Conservation (phyloP, 2,329 filamentous ascomycete species). For the Apiospora marii region DNA sequence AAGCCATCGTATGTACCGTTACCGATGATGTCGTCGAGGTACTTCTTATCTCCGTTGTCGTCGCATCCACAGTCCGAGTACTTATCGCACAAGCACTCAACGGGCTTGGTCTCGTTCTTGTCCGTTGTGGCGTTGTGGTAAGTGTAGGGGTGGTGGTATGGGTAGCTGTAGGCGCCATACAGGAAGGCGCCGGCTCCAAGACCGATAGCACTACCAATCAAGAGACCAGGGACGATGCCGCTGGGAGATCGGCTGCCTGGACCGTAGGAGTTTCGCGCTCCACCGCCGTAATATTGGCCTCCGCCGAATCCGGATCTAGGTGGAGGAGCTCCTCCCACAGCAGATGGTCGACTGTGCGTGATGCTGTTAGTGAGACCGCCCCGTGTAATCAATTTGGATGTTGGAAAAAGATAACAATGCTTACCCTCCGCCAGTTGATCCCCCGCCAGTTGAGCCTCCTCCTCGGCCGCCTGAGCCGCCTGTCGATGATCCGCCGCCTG, state of each 20-base stretch:
- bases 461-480: conserved; percentile 25
- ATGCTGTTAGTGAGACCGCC: background rate
- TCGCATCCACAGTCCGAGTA: conserved; percentile 62
- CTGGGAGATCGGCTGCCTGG: conserved; percentile 59
- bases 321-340: conserved; percentile 8
- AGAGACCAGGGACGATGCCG: conserved; percentile 57
- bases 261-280: conserved; percentile 66
- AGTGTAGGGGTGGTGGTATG: conserved; percentile 56
- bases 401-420: background rate
- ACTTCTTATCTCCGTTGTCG: conserved; percentile 70
- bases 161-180: conserved; percentile 62
- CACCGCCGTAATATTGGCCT: conserved; percentile 72
- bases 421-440: conserved; percentile 20
- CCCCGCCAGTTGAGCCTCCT: conserved; percentile 27
- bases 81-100: conserved; percentile 67
- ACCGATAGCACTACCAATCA: conserved; percentile 55
- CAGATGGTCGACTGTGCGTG: background rate
- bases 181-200: conserved; percentile 67
- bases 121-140: conserved; percentile 60
- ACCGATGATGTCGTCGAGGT: conserved; percentile 69
- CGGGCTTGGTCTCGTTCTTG: conserved; percentile 65
- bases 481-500: conserved; percentile 26
- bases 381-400: background rate
- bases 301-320: conserved; percentile 52
- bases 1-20: conserved; percentile 66